Conservation (phyloP, 306 rosid species). For the Cucumis sativus region DNA sequence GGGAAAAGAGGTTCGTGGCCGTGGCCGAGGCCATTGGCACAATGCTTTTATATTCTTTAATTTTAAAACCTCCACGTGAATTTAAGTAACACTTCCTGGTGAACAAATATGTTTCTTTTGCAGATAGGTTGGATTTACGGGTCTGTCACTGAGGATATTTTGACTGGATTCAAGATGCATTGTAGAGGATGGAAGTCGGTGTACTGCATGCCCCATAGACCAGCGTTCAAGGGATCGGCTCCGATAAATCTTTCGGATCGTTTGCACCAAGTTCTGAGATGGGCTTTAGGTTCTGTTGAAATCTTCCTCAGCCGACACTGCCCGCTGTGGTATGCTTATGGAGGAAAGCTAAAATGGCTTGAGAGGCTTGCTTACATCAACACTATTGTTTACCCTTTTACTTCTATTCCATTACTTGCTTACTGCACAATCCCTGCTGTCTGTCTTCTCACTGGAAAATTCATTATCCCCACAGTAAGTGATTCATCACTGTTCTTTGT, state of each 20-base stretch:
- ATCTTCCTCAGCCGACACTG: slow-evolving; percentile 84
- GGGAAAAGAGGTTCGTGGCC: slow-evolving; percentile 76
- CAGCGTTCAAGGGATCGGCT: slow-evolving; percentile 91
- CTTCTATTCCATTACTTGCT: slow-evolving; percentile 75
- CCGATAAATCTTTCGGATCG: slow-evolving; percentile 82
- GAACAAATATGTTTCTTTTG: neutral
- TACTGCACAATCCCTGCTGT: slow-evolving; percentile 81
- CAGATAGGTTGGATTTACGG: slow-evolving; percentile 99
- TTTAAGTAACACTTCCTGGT: neutral
- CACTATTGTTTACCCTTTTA: slow-evolving; percentile 68
- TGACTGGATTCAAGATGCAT: slow-evolving; percentile 97
- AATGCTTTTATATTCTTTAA: neutral
- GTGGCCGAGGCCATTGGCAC: neutral
- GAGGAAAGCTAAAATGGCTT: slow-evolving; percentile 76
- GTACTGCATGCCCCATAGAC: slow-evolving; percentile 81
- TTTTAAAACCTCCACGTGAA: neutral
- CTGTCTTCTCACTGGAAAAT: slow-evolving; percentile 90
- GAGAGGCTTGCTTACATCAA: slow-evolving; percentile 77
- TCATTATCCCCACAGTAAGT: slow-evolving; percentile 89
- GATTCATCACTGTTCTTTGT: neutral
- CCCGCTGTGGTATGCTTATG: slow-evolving; percentile 87
- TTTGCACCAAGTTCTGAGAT: slow-evolving; percentile 72
- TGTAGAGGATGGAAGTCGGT: slow-evolving; percentile 97
- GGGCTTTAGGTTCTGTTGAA: slow-evolving; percentile 82
- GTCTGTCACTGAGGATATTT: slow-evolving; percentile 75